Evolutionary conservation across 129 eudicot genomes (phyloP), one percentile per base, ranked within the genome.

Genomic region (Flaveria trinervia): DNA sequence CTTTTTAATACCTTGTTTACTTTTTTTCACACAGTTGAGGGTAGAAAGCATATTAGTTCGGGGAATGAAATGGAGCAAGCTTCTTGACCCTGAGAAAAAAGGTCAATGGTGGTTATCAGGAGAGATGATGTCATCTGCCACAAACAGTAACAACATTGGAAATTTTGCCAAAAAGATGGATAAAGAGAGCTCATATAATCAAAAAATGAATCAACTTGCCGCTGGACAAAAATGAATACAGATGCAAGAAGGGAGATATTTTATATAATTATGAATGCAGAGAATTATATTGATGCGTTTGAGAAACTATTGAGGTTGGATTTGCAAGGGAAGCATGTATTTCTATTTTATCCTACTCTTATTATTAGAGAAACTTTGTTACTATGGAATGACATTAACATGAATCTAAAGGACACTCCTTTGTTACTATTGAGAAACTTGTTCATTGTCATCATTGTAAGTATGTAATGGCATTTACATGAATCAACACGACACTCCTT

Each of bases 101-200:
- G n/a, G n/a, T n/a, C n/a, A n/a, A n/a, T n/a, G 99, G 97, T 95
- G 94, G 97, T 74, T 83, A 77, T 79, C 96, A 5, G 92, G 93
- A 62, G 93, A 89, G 57, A 74, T 70, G 73, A 62, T 74, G 15
- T 77, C 89, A 51, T 48, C 74, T 44, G 50, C 81, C 0, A 83
- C 44, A 62, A 62, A 71, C 36, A 45, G 69, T 1, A 81, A 75
- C 30, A 70, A 83, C 25, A 45, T 84, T 48, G 84, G 86, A 72
- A 89, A 80, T 65, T 91, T 87, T 79, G 93, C 96, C 30, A 72
- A 22, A 60, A 84, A 79, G 77, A 89, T 87, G 36, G 98, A 94
- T 76, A 83, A 71, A 74, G 96, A 83, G 83, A 82, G 77, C 36
- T 82, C 90, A 15, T 96, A 94, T 78, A 85, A 96, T 70, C 92